Base-by-base conservation (phyloP, 176 grass and related monocot species). In the Oryza meyeriana region DNA sequence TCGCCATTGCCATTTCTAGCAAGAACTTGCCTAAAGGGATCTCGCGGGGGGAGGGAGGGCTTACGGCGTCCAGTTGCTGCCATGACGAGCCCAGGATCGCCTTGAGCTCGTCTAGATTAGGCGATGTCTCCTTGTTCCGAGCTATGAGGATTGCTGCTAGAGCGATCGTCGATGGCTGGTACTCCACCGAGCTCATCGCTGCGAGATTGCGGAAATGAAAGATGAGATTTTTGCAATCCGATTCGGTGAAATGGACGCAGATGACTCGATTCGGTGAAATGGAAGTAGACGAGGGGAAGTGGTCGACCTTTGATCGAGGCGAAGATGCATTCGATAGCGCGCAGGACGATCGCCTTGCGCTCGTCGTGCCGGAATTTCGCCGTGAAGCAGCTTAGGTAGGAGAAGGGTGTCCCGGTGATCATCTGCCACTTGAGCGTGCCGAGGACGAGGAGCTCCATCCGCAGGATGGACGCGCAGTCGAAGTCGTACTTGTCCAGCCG, bases 381-480 rank as follows among this genome's bases (percentile, higher is more conserved):
- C 1, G 79, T 89, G 42, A 93, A 92, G 86, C 86, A 92, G 69
- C 89, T 62, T 26, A 99, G 76, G 85, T 85, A 99, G 8, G 87
- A n/a, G 90, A 99, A 99, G 10, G 96, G 96, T 9, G 89, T 95
- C 59, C 28, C 91, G n/a, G 76, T 72, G 79, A 42, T 76, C 93
- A 95, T 94, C 80, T 47, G 85, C 96, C 96, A 99, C 12, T 86
- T 76, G 79, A 99, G 89, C 26, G 89, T 83, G 67, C 29, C 12
- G 29, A 99, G 59, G 32, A 99, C 85, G 74, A 90, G 78, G 66
- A 99, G 93, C 93, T 99, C 96, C 96, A 99, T 95, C 74, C 93
- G 88, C 34, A 52, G 69, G 58, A 99, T 83, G 27, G 89, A 66
- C 13, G 40, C 68, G 64, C 52, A 69, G 65, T 87, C 30, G 77